A percentile compares a stretch with the other conserved stretches of the same genome.
Evolutionary conservation across 129 eudicot species (phyloP).

Genomic region (sunflower (Helianthus annuus)): DNA sequence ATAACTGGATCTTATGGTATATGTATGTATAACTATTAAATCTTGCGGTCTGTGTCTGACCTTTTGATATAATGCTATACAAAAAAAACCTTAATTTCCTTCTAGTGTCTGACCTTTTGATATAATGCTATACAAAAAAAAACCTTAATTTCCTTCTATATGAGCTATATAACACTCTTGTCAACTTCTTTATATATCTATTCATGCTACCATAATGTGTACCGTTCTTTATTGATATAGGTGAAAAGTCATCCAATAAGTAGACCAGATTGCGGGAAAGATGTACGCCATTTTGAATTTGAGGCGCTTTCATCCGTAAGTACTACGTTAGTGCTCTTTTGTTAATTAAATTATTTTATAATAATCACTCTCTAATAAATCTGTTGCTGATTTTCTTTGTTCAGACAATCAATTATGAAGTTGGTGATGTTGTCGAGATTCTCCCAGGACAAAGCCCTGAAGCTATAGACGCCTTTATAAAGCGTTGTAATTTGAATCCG

Average conservation of each 20-base stretch:
- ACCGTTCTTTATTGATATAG: slow-evolving; percentile 34
- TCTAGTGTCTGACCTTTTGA: no score
- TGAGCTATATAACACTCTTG: background rate
- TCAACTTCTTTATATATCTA: background rate
- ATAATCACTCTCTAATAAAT: background rate
- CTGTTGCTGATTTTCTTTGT: slow-evolving; percentile 20
- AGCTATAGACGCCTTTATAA: slow-evolving; percentile 74
- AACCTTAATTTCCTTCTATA: background rate
- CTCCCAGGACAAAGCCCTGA: slow-evolving; percentile 79
- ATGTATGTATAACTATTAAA: background rate
- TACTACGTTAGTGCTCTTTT: slow-evolving; percentile 4
- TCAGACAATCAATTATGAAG: slow-evolving; percentile 72
- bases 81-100: background rate
- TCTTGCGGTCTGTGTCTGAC: background rate
- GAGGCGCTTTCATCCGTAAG: slow-evolving; percentile 83
- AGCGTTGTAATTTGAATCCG: slow-evolving; percentile 79
- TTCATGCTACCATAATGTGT: background rate
- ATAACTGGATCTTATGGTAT: background rate
- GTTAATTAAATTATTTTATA: background rate
- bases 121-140: background rate
- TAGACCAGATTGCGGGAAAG: slow-evolving; percentile 58
- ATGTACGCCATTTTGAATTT: slow-evolving; percentile 90
- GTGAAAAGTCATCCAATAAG: slow-evolving; percentile 50
- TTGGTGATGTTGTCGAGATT: slow-evolving; percentile 93
- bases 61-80: slow-evolving; percentile 10